Evolutionary conservation across 306 rosid species (phyloP).

Genomic region (Ammopiptanthus mongolicus): DNA sequence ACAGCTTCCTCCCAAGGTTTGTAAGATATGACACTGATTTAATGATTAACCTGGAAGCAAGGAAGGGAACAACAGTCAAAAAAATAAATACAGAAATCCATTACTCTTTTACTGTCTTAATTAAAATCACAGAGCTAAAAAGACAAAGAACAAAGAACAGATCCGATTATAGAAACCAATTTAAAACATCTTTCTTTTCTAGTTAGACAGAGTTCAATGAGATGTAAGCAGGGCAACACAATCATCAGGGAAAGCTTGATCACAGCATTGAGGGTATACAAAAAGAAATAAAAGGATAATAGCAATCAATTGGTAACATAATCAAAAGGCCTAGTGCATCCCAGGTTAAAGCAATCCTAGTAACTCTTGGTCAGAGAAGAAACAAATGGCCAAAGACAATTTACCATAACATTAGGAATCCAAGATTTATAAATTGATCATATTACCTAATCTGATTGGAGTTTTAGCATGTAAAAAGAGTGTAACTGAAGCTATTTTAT

Average conservation of each 20-base stretch:
- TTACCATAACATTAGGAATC: neutral
- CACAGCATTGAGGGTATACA: neutral
- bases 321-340: neutral
- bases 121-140: slow-evolving; percentile 5
- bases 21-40: neutral
- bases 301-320: neutral
- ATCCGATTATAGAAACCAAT: neutral
- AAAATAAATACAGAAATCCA: neutral
- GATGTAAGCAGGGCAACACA: neutral
- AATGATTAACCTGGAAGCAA: slow-evolving; percentile 20
- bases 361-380: too few species aligned
- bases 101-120: neutral
- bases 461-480: neutral
- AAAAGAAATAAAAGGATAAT: neutral
- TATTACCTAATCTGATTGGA: neutral
- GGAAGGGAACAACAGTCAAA: neutral
- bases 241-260: neutral
- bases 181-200: neutral
- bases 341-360: neutral
- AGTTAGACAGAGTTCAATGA: neutral
- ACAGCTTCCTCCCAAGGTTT: neutral
- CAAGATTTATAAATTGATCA: neutral
- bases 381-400: neutral
- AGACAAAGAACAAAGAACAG: neutral
- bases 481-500: neutral